Percentiles rank a stretch among this genome's conserved stretches.
Evolutionary conservation across 1,284 basidiomycete species (phyloP).

Genomic region (Sanghuangporus baumii): DNA sequence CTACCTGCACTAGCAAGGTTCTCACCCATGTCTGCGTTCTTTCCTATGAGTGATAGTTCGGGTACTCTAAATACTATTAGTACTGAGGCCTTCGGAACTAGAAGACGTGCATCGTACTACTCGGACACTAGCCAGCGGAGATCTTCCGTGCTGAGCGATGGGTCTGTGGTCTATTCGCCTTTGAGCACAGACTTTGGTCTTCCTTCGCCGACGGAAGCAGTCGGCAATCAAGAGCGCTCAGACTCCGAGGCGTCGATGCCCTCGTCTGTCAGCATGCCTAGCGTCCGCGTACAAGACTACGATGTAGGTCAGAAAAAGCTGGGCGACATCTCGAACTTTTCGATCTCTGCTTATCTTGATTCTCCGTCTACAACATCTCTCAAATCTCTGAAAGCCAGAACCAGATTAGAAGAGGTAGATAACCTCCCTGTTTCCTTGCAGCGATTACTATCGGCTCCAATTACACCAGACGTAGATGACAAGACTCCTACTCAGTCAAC

Average conservation of each 20-base stretch:
- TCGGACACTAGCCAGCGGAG: neutral
- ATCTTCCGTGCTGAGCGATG: neutral
- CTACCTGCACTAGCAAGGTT: slow-evolving; percentile 14
- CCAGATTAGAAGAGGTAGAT: neutral
- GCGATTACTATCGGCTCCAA: neutral
- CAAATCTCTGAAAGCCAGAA: neutral
- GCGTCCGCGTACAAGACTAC: slow-evolving; percentile 9
- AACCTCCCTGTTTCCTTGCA: neutral
- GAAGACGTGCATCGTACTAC: neutral
- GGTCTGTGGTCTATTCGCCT: neutral
- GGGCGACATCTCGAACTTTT: slow-evolving; percentile 19
- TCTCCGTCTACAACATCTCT: slow-evolving; percentile 15
- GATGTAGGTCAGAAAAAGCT: slow-evolving; percentile 4
- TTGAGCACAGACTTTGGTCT: neutral
- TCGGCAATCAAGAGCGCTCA: neutral
- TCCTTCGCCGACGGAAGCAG: neutral
- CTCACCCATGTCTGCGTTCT: slow-evolving; percentile 17
- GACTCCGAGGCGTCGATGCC: neutral
- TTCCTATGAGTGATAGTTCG: slow-evolving; percentile 14
- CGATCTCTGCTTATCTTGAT: slow-evolving; percentile 23
- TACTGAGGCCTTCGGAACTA: slow-evolving; percentile 7
- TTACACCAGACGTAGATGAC: slow-evolving; percentile 5
- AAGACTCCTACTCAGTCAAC: slow-evolving; percentile 15
- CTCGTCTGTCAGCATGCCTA: slow-evolving; percentile 5
- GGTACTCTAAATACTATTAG: slow-evolving; percentile 10